Evolutionary conservation across 139 green algal genomes (phyloP), one percentile per base, ranked within the genome.

Genomic region (Picochlorum costavermella): DNA sequence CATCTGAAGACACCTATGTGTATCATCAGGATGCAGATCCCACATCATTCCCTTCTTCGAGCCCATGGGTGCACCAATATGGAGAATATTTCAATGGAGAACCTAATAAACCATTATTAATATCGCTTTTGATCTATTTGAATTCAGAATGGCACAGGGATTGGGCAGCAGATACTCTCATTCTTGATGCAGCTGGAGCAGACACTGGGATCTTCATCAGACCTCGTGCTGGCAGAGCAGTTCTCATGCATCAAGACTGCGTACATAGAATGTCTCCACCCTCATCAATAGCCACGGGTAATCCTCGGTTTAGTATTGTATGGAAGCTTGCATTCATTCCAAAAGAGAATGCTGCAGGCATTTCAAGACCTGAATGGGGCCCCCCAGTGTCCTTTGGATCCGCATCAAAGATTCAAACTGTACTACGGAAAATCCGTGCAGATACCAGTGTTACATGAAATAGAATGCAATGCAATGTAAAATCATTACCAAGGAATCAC

Each of bases 11-110:
- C 62, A 25, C 17, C 11, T 96, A 85, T 61, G 45, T 25, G 2
- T 95, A 75, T 73, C 89, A 96, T 59, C 75, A 92, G 20, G 89
- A 96, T 69, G 86, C 86, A 2, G 89, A 96, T 70, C 89, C 89
- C 11, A 73, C 65, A 8, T 76, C 69, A 17, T 80, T 92, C 40
- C 78, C 81, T 5, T 31, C 64, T 23, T 29, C 61, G 12, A 85
- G 74, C 1, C 50, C 60, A 40, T 79, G 72, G 72, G 25, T 55
- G 45, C 28, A 28, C 6, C 13, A 56, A 14, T 83, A 81, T 68
- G 86, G 88, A 4, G 70, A 76, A 46, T 96, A 95, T 61, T 76
- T 78, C 64, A 95, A 94, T 65, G 72, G 87, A 43, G 88, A 95
- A 66, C 81, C 86, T 1, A 81, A 83, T 16, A 60, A 78, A 65